Percentiles rank a stretch among this genome's conserved stretches.
These are phyloP conservation scores for Chlamydomonas eustigma DNA, from an alignment of 139 green algal genomes.

Conservation along the genomic window DNA sequence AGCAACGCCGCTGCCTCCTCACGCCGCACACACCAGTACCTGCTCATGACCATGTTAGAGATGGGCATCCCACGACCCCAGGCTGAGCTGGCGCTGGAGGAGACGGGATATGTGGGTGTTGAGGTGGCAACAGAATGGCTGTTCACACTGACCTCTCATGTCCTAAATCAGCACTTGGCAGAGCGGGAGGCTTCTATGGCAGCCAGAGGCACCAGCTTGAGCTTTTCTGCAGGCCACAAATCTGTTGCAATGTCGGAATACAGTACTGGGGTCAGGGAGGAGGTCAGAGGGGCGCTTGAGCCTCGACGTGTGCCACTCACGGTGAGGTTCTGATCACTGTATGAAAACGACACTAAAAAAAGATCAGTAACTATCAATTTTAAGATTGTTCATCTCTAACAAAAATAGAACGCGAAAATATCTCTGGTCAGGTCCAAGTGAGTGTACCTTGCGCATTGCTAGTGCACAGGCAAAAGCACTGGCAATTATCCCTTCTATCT, in stretches of 20 bases:
- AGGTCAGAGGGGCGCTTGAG: slow-evolving; percentile 4
- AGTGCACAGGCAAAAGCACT: no score
- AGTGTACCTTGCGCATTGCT: no score
- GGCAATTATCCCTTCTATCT: no score
- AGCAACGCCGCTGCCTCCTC: not conserved
- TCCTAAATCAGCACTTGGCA: slow-evolving; percentile 4
- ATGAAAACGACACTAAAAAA: no score
- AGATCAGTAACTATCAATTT: no score
- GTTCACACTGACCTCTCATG: slow-evolving; percentile 39
- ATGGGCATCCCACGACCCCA: slow-evolving; percentile 79
- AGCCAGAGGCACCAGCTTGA: not conserved
- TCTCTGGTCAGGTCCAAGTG: no score
- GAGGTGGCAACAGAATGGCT: slow-evolving; percentile 89
- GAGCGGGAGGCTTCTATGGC: not conserved
- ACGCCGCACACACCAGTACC: not conserved
- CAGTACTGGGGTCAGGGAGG: not conserved
- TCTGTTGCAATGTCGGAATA: not conserved
- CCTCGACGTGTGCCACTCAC: slow-evolving; percentile 25
- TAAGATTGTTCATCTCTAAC: no score
- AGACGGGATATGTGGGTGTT: slow-evolving; percentile 85
- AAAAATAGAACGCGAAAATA: no score
- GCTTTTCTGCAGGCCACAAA: not conserved
- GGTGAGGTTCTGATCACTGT: no score
- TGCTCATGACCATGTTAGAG: slow-evolving; percentile 62
- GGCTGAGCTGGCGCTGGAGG: slow-evolving; percentile 69